Evolutionary conservation across 2,329 filamentous ascomycete genomes (phyloP).

Genomic region (Fusarium xyrophilum): DNA sequence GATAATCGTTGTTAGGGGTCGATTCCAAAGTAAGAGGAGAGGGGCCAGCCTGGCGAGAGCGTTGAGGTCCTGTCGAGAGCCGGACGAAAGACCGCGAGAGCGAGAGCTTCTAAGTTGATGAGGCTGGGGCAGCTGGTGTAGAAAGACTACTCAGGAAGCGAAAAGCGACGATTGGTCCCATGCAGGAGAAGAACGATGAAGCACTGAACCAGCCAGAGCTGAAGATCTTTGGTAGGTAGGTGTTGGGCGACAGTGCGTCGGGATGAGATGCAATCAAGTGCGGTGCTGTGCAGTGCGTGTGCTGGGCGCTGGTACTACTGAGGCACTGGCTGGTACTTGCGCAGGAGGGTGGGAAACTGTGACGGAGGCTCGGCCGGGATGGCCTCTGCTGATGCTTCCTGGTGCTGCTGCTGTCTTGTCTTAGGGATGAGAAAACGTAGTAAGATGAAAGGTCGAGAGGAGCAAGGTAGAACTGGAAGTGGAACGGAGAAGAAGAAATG

Average conservation of each 20-base stretch:
- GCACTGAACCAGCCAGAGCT: conserved; percentile 45
- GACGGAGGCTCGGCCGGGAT: conserved; percentile 23
- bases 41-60: conserved; percentile 36
- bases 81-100: conserved; percentile 27
- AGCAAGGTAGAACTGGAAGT: neutral
- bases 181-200: conserved; percentile 30
- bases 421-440: conserved; percentile 7
- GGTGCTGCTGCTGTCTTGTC: conserved; percentile 11
- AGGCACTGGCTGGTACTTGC: conserved; percentile 34
- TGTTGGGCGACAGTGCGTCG: conserved; percentile 29
- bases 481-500: conserved; percentile 10
- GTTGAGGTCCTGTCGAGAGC: conserved; percentile 30
- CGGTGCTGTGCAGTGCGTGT: conserved; percentile 17
- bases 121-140: conserved; percentile 19
- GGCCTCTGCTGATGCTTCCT: conserved; percentile 30
- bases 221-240: conserved; percentile 35
- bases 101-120: conserved; percentile 26
- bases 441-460: conserved; percentile 15
- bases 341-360: conserved; percentile 29
- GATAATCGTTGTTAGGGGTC: conserved; percentile 25
- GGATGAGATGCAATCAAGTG: conserved; percentile 14
- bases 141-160: conserved; percentile 22
- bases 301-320: conserved; percentile 32
- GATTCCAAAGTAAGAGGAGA: conserved; percentile 23
- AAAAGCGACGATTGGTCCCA: conserved; percentile 36